A percentile compares a stretch with the other conserved stretches of the same genome.
These are phyloP conservation scores for Coemansia sp. DNA, from an alignment of 192 early-diverging fungal species.

Conservation along the genomic window DNA sequence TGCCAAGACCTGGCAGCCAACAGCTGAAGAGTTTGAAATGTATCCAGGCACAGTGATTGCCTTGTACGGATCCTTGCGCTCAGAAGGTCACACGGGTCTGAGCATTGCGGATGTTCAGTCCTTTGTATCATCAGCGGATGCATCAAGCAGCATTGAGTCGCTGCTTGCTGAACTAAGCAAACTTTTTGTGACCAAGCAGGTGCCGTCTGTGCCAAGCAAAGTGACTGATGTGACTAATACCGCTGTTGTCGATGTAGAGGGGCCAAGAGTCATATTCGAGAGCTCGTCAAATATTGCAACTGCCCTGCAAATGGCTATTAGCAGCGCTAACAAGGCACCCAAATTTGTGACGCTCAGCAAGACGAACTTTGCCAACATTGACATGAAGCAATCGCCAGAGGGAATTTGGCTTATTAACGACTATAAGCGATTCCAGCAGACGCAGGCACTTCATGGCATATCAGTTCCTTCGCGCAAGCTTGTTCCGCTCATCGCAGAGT, in stretches of 20 bases:
- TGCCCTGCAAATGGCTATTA: neutral
- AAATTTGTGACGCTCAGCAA: neutral
- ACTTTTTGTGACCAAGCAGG: neutral
- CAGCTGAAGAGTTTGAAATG: neutral
- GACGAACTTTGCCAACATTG: neutral
- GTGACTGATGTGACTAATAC: neutral
- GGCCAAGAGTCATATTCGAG: neutral
- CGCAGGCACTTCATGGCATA: neutral
- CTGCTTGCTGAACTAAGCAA: neutral
- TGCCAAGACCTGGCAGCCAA: neutral
- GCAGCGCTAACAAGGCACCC: neutral
- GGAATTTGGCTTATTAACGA: constrained; percentile 1
- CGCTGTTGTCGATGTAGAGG: neutral
- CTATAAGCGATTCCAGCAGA: neutral
- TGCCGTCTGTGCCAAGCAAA: neutral
- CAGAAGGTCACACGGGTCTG: neutral
- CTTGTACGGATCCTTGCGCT: neutral
- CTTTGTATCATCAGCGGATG: neutral
- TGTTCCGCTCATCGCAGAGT: neutral
- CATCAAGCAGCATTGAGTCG: neutral
- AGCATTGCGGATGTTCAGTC: neutral
- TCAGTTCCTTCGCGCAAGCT: neutral
- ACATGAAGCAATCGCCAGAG: neutral
- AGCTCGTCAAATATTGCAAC: neutral
- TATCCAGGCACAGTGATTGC: neutral